Percentiles rank a stretch among this genome's conserved stretches.
These are phyloP conservation scores for Oryza australiensis DNA, from an alignment of 176 grass and related monocot species.

Conservation along the genomic window DNA sequence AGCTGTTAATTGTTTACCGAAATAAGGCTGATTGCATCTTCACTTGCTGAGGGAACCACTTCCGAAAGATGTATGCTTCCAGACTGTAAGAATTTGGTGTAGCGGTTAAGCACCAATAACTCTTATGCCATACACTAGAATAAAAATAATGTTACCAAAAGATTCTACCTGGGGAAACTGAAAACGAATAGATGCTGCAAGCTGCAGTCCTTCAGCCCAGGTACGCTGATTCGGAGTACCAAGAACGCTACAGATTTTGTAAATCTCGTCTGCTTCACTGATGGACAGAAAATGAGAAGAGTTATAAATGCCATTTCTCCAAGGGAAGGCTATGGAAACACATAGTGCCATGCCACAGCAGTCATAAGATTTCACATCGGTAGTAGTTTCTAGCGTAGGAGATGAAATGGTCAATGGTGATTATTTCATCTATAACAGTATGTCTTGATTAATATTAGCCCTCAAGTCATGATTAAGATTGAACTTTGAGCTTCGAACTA, in stretches of 20 bases:
- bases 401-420: not conserved
- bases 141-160: not conserved
- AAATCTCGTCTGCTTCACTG: constrained; percentile 90
- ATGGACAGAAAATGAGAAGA: constrained; percentile 19
- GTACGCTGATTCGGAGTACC: constrained; percentile 72
- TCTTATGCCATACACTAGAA: not conserved
- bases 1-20: constrained; percentile 52
- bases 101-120: constrained; percentile 13
- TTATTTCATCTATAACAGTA: not conserved
- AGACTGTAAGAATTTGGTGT: constrained; percentile 46
- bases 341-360: not conserved
- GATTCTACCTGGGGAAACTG: constrained; percentile 76
- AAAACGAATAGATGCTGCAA: constrained; percentile 76
- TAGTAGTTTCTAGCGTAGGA: not conserved
- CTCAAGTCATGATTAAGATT: not conserved
- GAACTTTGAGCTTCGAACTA: not conserved
- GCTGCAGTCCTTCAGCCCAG: constrained; percentile 82
- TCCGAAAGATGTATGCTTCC: constrained; percentile 60
- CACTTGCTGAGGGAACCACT: constrained; percentile 72
- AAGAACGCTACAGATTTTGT: constrained; percentile 95
- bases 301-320: not conserved
- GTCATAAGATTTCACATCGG: not conserved
- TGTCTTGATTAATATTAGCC: not conserved
- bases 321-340: not conserved
- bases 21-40: constrained; percentile 82